Base-by-base conservation (phyloP, 2,329 filamentous ascomycete species). In the Phialocephala subalpina region DNA sequence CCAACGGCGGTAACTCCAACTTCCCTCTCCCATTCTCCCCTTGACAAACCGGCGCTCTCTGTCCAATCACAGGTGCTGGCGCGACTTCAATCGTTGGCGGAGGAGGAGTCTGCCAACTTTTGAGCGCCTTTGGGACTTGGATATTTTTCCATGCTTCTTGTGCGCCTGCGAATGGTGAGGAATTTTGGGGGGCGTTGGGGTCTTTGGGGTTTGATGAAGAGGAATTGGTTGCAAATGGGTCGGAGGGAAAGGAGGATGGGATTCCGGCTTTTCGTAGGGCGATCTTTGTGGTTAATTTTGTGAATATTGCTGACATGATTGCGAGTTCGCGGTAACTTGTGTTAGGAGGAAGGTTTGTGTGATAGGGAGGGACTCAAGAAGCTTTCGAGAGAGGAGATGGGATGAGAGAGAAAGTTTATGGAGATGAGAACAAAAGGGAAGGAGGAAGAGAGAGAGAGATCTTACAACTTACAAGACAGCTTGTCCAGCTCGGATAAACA, bases 1-100 rank as follows among this genome's bases (percentile, higher is more conserved):
- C 78, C 1, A 83, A 77, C 65, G 78, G 77, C 0, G 85, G 84
- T 16, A 91, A 20, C 18, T 60, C 63, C 45, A 76, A 64, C 45
- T 71, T 72, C 33, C 29, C 25, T 11, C 49, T 53, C 49, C 49
- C 25, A 12, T 33, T 18, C 45, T 49, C 45, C 4, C 45, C 45
- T n/a, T 49, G 16, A 12, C 62, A 67, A 1, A n/a, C 67, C 1
- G 75, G 73, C 7, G 75, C 73, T 53, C 64, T 65, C 3, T 65
- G 70, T 0, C 74, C 75, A 11, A 72, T 38, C 3, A 72, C 63
- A 1, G 74, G 75, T 3, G 67, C 61, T 9, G 60, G 29, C 8
- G 69, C 72, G 22, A 75, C 63, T 22, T 73, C 74, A 29, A 75
- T 56, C 1, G 74, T 69, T 6, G 75, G 68, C 22, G 72, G 73